A percentile compares a stretch with the other conserved stretches of the same genome.
These are phyloP conservation scores for Dicorynia guianensis DNA, from an alignment of 306 rosid genomes.

Conservation along the genomic window DNA sequence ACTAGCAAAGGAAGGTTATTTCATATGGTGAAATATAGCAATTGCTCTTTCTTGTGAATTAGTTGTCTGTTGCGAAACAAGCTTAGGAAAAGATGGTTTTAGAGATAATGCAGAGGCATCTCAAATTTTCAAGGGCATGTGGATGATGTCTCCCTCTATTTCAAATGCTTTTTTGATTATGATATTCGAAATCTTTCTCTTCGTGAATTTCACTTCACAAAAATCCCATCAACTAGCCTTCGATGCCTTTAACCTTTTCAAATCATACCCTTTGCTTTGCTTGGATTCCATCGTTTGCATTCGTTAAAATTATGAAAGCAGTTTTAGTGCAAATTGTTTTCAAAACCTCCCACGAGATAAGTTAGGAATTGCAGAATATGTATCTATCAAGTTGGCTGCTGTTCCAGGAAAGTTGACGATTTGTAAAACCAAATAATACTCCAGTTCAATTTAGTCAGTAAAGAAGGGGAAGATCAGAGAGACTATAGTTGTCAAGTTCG, in stretches of 20 bases:
- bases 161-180: constrained; percentile 57
- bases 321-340: constrained; percentile 40
- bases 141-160: constrained; percentile 77
- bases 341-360: constrained; percentile 40
- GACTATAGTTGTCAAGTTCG: background rate
- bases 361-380: constrained; percentile 41
- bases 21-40: constrained; percentile 35
- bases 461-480: constrained; percentile 2
- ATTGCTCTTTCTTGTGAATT: constrained; percentile 64
- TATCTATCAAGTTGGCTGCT: constrained; percentile 6
- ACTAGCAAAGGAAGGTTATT: constrained; percentile 36
- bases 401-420: constrained; percentile 38
- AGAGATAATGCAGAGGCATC: constrained; percentile 58
- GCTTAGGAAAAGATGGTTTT: constrained; percentile 52
- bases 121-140: constrained; percentile 67
- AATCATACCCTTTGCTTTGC: constrained; percentile 55
- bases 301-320: constrained; percentile 51
- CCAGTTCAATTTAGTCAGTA: background rate
- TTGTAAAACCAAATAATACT: constrained; percentile 33
- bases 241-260: constrained; percentile 35
- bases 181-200: constrained; percentile 56
- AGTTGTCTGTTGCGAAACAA: constrained; percentile 57
- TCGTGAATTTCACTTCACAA: constrained; percentile 53
- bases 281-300: constrained; percentile 45
- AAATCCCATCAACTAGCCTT: constrained; percentile 52